Percentiles rank a stretch among this genome's conserved stretches.
These are phyloP conservation scores for Juncus effusus DNA, from an alignment of 176 grass and related monocot genomes.

Conservation along the genomic window DNA sequence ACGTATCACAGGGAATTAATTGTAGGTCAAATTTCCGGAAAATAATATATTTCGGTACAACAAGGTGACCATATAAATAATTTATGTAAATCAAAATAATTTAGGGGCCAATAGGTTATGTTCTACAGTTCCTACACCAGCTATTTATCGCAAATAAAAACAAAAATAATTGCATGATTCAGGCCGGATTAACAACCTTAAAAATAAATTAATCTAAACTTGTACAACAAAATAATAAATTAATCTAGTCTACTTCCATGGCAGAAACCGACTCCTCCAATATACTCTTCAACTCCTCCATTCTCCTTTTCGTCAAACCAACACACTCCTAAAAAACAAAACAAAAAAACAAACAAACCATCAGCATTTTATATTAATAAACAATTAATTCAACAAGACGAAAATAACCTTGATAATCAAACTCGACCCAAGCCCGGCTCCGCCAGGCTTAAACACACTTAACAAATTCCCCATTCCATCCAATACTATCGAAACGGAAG, in stretches of 20 bases:
- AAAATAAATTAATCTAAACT: too few relatives aligned
- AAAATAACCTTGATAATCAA: conserved; percentile 61
- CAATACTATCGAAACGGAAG: conserved; percentile 62
- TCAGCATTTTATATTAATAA: not conserved
- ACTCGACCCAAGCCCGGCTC: conserved; percentile 42
- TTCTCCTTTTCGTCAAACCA: conserved; percentile 48
- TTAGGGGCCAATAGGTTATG: too few relatives aligned
- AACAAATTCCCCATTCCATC: conserved; percentile 62
- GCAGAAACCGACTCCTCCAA: conserved; percentile 44
- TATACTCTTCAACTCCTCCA: conserved; percentile 40
- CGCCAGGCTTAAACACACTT: conserved; percentile 75
- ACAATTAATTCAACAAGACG: conserved; percentile 13
- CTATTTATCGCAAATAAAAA: too few relatives aligned
- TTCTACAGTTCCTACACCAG: too few relatives aligned
- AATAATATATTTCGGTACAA: too few relatives aligned
- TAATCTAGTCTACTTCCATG: conserved; percentile 59
- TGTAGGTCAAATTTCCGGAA: too few relatives aligned
- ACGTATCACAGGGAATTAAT: too few relatives aligned
- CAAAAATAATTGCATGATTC: too few relatives aligned
- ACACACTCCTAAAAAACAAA: conserved; percentile 48
- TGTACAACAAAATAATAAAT: too few relatives aligned
- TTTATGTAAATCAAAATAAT: too few relatives aligned
- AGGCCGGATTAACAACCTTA: too few relatives aligned
- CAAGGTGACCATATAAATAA: too few relatives aligned
- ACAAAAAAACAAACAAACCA: not conserved